Conservation (phyloP, 176 grass and related monocot species). For the Oryza coarctata region DNA sequence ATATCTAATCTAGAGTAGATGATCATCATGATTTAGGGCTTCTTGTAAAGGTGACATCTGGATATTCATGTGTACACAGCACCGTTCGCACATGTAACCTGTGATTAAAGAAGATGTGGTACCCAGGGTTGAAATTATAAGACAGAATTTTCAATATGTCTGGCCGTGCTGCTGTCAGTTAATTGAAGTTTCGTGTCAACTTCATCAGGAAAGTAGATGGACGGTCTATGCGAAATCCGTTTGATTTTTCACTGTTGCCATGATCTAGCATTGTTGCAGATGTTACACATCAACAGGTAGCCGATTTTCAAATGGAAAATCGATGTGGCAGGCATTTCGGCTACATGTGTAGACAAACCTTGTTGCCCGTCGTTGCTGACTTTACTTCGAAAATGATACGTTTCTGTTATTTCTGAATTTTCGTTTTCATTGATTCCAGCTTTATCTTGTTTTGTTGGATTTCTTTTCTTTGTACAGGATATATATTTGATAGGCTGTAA, state of each 20-base stretch:
- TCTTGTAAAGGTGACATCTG: slow-evolving; percentile 15
- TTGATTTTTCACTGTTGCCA: not conserved
- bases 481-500: too few species aligned
- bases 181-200: not conserved
- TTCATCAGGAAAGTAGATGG: not conserved
- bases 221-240: not conserved
- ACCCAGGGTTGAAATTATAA: not conserved
- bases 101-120: not conserved
- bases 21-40: not conserved
- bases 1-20: not conserved
- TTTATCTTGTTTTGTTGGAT: not conserved
- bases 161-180: not conserved
- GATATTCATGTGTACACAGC: slow-evolving; percentile 24
- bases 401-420: not conserved
- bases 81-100: slow-evolving; percentile 8
- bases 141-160: not conserved
- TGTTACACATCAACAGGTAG: not conserved
- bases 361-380: slow-evolving; percentile 15
- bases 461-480: not conserved
- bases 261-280: not conserved
- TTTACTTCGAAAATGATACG: not conserved
- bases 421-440: not conserved
- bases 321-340: not conserved
- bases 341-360: not conserved
- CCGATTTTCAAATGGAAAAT: not conserved